Evolutionary conservation across 2,329 filamentous ascomycete genomes (phyloP).

Genomic region (Fusarium sp.): DNA sequence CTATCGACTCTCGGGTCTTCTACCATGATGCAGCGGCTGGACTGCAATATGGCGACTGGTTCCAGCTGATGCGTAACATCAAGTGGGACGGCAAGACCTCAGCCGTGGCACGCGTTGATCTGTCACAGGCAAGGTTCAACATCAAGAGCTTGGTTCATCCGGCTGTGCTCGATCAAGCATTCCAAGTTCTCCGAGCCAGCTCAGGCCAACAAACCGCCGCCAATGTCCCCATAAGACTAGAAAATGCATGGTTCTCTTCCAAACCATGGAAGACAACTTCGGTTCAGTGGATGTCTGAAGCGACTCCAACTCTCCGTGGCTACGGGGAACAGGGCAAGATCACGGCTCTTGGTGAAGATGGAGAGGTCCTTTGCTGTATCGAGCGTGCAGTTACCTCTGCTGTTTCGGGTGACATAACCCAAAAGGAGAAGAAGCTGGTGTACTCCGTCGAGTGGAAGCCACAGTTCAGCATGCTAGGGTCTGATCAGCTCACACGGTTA

Average conservation of each 20-base stretch:
- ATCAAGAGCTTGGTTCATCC: background rate
- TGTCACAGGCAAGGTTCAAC: background rate
- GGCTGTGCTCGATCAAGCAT: background rate
- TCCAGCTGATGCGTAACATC: background rate
- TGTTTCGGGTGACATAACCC: background rate
- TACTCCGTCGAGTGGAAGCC: conserved; percentile 5
- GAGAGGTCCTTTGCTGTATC: background rate
- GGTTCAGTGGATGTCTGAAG: background rate
- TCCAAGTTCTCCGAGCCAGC: conserved; percentile 1
- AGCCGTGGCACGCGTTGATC: background rate
- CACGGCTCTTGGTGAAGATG: background rate
- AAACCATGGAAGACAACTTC: background rate
- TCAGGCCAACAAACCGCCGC: background rate
- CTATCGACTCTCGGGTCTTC: background rate
- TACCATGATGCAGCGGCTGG: background rate
- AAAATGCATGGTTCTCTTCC: background rate
- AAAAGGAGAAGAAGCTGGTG: background rate
- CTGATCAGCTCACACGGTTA: background rate
- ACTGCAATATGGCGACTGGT: background rate
- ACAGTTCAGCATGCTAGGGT: background rate
- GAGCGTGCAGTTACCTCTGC: background rate
- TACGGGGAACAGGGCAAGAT: background rate
- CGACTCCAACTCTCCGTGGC: background rate
- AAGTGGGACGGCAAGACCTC: background rate
- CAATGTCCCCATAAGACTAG: background rate